A percentile compares a stretch with the other conserved stretches of the same genome.
phyloP scores from a whole-genome alignment of 352 stramenopile species.

The Phytophthora syringae region DNA sequence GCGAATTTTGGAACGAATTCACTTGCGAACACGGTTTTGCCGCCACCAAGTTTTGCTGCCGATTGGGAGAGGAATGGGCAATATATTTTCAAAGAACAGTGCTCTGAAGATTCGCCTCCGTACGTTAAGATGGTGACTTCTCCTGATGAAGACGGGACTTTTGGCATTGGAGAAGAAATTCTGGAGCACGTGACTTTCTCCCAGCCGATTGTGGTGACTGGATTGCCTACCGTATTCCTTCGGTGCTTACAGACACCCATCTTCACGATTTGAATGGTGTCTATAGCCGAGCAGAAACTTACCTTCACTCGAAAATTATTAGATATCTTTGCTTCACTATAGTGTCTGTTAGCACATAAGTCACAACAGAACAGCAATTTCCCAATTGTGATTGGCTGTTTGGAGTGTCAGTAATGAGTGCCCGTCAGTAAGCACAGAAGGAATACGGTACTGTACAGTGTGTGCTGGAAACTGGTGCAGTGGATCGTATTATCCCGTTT shows the following conservation, averaged over 20 bases:
- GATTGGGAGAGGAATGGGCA: conserved; percentile 74
- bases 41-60: conserved; percentile 50
- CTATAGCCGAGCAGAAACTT: too few relatives aligned
- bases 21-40: conserved; percentile 51
- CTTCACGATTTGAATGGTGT: too few relatives aligned
- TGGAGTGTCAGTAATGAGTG: too few relatives aligned
- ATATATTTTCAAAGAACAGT: conserved; percentile 57
- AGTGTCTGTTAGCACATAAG: too few relatives aligned
- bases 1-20: conserved; percentile 35
- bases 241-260: too few relatives aligned
- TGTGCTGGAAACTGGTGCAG: conserved; percentile 66
- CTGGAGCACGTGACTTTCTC: conserved; percentile 78
- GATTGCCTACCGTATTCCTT: conserved; percentile 65
- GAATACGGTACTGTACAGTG: too few relatives aligned
- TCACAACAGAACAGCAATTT: too few relatives aligned
- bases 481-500: conserved; percentile 70
- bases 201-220: conserved; percentile 59
- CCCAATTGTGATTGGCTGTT: too few relatives aligned
- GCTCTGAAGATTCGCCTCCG: conserved; percentile 52
- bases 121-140: conserved; percentile 62
- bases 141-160: conserved; percentile 63
- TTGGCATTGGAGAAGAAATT: conserved; percentile 76
- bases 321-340: too few relatives aligned
- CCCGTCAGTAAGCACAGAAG: too few relatives aligned
- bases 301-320: too few relatives aligned